A percentile compares a stretch with the other conserved stretches of the same genome.
phyloP scores from a whole-genome alignment of 176 grass and related monocot genomes.

The Chloris gayana region DNA sequence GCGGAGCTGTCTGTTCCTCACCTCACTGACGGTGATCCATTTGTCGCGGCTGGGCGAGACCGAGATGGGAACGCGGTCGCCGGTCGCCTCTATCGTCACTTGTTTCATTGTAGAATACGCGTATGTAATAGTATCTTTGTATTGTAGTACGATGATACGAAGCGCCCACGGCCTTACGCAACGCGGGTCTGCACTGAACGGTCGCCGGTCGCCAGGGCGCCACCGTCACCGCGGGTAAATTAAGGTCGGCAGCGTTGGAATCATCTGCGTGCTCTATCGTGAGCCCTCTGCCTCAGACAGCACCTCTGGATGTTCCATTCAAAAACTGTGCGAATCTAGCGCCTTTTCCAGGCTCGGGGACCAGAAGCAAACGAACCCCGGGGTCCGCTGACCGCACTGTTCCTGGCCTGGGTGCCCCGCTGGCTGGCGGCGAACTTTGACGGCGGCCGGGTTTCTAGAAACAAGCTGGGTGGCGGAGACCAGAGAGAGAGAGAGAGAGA shows the following conservation, averaged over 20 bases:
- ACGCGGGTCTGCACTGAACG: not conserved
- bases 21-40: not conserved
- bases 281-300: not conserved
- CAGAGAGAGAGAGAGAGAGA: too few relatives aligned
- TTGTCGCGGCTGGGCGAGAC: not conserved
- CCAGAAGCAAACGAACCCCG: not conserved
- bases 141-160: too few relatives aligned
- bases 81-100: not conserved
- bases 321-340: not conserved
- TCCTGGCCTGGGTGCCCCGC: not conserved
- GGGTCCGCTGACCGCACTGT: constrained; percentile 24
- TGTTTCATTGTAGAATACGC: not conserved
- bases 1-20: not conserved
- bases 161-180: too few relatives aligned
- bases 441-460: constrained; percentile 37
- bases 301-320: too few relatives aligned
- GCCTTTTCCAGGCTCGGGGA: not conserved
- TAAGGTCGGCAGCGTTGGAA: not conserved
- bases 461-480: not conserved
- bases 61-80: too few relatives aligned
- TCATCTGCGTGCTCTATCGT: not conserved
- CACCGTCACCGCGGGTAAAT: not conserved
- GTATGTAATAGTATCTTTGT: too few relatives aligned
- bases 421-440: constrained; percentile 27
- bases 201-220: not conserved